Conservation (phyloP, 1,284 basidiomycete genomes). For the Leccinum pachyderme region DNA sequence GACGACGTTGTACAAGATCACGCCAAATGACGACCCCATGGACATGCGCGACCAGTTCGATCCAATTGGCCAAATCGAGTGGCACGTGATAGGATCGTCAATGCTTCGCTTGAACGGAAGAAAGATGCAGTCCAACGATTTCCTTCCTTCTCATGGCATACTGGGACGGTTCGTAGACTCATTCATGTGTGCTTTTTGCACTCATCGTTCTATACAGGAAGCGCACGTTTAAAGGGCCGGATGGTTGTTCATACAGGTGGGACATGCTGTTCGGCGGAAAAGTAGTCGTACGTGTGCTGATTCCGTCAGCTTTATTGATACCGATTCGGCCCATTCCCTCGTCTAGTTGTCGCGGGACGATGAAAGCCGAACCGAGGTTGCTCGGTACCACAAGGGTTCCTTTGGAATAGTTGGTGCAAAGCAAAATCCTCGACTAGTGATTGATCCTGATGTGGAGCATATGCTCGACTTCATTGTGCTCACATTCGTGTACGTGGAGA, state of each 20-base stretch:
- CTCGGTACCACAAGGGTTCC: conserved; percentile 27
- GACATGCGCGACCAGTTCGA: conserved; percentile 32
- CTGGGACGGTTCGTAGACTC: conserved; percentile 20
- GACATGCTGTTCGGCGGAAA: conserved; percentile 15
- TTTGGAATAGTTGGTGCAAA: conserved; percentile 21
- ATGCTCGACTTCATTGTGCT: conserved; percentile 40
- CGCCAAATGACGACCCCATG: conserved; percentile 19
- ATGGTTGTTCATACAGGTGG: conserved; percentile 27
- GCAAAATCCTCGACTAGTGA: conserved; percentile 31
- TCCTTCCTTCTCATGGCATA: conserved; percentile 28
- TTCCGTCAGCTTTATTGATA: not conserved
- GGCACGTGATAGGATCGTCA: conserved; percentile 27
- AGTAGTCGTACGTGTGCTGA: conserved; percentile 19
- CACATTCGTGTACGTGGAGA: conserved; percentile 43
- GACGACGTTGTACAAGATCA: conserved; percentile 29
- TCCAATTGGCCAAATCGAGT: conserved; percentile 25
- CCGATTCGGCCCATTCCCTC: not conserved
- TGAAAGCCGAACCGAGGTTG: conserved; percentile 19
- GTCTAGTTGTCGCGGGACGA: conserved; percentile 25
- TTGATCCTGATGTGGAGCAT: conserved; percentile 32
- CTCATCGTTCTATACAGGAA: conserved; percentile 13
- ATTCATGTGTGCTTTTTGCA: not conserved
- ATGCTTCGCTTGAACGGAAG: conserved; percentile 18
- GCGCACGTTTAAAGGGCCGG: conserved; percentile 30
- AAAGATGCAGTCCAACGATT: conserved; percentile 22